These are phyloP conservation scores for Botrytis byssoidea DNA, from an alignment of 2,329 filamentous ascomycete species.

Conservation along the genomic window DNA sequence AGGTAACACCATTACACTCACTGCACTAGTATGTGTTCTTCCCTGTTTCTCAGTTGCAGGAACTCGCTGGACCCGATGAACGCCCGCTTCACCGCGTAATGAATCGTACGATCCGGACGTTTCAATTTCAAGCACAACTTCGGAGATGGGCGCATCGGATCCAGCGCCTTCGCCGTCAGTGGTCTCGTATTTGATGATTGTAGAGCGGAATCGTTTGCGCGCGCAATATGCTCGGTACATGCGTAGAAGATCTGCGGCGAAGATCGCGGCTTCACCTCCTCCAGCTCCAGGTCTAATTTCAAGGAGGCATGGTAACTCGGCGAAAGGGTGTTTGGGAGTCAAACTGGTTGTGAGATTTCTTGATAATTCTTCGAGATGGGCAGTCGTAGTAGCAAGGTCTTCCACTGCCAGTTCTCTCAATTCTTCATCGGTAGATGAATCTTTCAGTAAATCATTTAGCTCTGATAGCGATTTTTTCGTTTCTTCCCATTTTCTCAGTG, in stretches of 20 bases:
- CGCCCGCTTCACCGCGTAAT: slow-evolving; percentile 84
- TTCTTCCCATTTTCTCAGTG: slow-evolving; percentile 58
- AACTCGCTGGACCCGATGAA: slow-evolving; percentile 92
- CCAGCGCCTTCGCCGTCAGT: slow-evolving; percentile 61
- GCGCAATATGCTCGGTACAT: slow-evolving; percentile 87
- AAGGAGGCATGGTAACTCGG: slow-evolving; percentile 81
- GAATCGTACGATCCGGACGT: slow-evolving; percentile 74
- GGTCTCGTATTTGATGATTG: slow-evolving; percentile 76
- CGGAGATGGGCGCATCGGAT: slow-evolving; percentile 69
- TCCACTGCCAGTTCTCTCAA: slow-evolving; percentile 76
- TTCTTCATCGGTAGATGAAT: slow-evolving; percentile 56
- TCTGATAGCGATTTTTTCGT: slow-evolving; percentile 54
- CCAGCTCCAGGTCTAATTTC: slow-evolving; percentile 92
- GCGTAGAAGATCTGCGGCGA: slow-evolving; percentile 79
- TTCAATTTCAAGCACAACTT: slow-evolving; percentile 83
- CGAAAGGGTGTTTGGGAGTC: slow-evolving; percentile 86
- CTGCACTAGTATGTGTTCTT: slow-evolving; percentile 89
- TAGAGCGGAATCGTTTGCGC: slow-evolving; percentile 62
- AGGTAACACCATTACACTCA: slow-evolving; percentile 87
- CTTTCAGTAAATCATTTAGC: slow-evolving; percentile 51
- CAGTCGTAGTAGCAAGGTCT: slow-evolving; percentile 68
- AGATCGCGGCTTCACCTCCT: slow-evolving; percentile 86
- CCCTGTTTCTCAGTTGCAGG: slow-evolving; percentile 89
- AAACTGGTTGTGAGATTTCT: slow-evolving; percentile 71
- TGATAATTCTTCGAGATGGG: slow-evolving; percentile 61